Conservation (phyloP, 192 early-diverging fungal species). For the Gaertneriomyces sp. region DNA sequence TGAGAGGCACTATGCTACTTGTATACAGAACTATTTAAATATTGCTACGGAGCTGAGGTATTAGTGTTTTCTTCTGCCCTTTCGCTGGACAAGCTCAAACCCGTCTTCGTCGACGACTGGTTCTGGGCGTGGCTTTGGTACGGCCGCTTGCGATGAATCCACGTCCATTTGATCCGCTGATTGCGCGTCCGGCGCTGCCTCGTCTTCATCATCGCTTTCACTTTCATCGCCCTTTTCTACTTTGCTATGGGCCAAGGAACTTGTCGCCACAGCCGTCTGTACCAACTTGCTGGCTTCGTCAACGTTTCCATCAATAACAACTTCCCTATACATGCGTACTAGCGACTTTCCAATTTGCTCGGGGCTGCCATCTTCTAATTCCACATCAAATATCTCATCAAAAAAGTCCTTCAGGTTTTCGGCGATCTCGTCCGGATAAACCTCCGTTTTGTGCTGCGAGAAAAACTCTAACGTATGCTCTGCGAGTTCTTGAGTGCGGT, state of each 20-base stretch:
- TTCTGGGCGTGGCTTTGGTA: constrained; percentile 25
- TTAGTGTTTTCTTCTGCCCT: constrained; percentile 23
- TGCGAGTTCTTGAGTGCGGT: constrained; percentile 23
- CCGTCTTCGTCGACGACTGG: constrained; percentile 52
- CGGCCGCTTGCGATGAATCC: constrained; percentile 13
- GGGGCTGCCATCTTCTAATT: constrained; percentile 79
- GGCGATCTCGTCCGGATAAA: constrained; percentile 42
- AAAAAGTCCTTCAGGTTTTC: constrained; percentile 47
- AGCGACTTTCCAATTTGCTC: constrained; percentile 74
- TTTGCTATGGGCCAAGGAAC: neutral
- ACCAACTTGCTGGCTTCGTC: constrained; percentile 21
- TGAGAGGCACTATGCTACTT: constrained; percentile 15
- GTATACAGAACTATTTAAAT: too few relatives aligned
- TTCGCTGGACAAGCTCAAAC: constrained; percentile 46
- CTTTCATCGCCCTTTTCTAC: constrained; percentile 62
- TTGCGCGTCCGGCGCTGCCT: constrained; percentile 60
- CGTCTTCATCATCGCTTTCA: constrained; percentile 55
- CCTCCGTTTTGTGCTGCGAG: constrained; percentile 28
- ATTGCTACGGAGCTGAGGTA: neutral
- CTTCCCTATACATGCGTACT: constrained; percentile 67
- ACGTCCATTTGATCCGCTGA: neutral
- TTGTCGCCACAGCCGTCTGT: constrained; percentile 41
- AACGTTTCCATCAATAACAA: constrained; percentile 46
- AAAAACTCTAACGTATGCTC: constrained; percentile 42
- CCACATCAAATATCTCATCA: constrained; percentile 44